phyloP scores from a whole-genome alignment of 495 filamentous ascomycete genomes.

The Cairneyella variabilis region DNA sequence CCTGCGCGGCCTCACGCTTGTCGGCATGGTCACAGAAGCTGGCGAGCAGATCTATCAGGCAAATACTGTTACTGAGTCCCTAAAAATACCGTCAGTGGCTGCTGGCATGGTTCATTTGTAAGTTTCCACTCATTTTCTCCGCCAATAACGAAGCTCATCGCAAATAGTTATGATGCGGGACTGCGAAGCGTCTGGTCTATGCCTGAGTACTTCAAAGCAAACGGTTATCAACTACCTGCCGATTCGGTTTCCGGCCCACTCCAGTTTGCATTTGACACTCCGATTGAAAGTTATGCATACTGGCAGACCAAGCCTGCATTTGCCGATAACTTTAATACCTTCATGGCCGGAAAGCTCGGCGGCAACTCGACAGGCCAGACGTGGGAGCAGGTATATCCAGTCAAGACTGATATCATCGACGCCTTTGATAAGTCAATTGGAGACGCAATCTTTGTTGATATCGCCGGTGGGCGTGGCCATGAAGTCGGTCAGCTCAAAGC shows the following conservation, averaged over 20 bases:
- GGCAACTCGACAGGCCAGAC: not conserved
- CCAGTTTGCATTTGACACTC: conserved; percentile 19
- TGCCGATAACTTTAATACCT: conserved; percentile 11
- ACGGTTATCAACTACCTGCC: conserved; percentile 9
- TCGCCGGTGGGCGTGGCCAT: conserved; percentile 21
- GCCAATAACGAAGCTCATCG: not conserved
- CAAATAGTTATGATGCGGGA: not conserved
- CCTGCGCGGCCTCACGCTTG: conserved; percentile 2
- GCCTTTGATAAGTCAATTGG: conserved; percentile 10
- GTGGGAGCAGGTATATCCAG: not conserved
- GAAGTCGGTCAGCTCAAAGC: not conserved
- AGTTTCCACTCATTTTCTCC: not conserved
- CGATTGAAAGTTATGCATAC: conserved; percentile 7
- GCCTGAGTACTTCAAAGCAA: conserved; percentile 15
- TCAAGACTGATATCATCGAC: conserved; percentile 3
- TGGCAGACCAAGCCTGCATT: not conserved
- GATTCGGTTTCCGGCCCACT: conserved; percentile 12
- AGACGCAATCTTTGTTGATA: conserved; percentile 18
- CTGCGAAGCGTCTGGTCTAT: conserved; percentile 7
- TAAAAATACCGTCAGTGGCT: conserved; percentile 9
- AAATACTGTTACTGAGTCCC: not conserved
- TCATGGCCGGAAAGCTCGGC: conserved; percentile 16
- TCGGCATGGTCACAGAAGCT: conserved; percentile 3
- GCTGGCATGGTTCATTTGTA: conserved; percentile 12
- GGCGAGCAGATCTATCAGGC: conserved; percentile 6